Evolutionary conservation across 2,329 filamentous ascomycete species (phyloP).

Genomic region (Pseudogymnoascus sp.): DNA sequence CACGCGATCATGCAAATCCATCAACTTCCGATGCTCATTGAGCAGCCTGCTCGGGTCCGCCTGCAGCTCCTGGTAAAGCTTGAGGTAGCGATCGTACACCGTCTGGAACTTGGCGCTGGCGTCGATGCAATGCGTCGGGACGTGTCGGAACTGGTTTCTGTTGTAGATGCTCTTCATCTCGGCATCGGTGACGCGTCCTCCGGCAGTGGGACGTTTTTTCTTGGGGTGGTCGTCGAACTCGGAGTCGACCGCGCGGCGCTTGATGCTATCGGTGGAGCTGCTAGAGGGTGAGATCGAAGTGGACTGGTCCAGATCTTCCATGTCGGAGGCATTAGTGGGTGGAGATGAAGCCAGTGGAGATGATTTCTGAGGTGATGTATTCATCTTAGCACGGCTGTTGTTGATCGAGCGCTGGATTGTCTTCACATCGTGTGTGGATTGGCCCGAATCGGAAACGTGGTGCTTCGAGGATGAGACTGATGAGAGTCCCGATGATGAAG

Average conservation of each 20-base stretch:
- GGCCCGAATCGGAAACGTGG: conserved; percentile 40
- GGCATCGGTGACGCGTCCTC: not conserved
- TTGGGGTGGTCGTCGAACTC: conserved; percentile 3
- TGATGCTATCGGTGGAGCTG: not conserved
- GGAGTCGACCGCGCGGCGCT: not conserved
- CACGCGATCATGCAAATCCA: conserved; percentile 46
- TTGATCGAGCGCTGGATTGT: conserved; percentile 1
- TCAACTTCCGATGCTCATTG: conserved; percentile 28
- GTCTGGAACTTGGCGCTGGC: not conserved
- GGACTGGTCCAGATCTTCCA: conserved; percentile 35
- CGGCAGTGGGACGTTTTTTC: not conserved
- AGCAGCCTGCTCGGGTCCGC: not conserved
- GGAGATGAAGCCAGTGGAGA: conserved; percentile 58
- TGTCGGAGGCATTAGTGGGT: conserved; percentile 55
- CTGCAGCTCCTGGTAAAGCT: conserved; percentile 1
- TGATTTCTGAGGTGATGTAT: conserved; percentile 52
- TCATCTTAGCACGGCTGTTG: conserved; percentile 33
- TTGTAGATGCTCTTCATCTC: conserved; percentile 4
- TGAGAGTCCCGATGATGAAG: not conserved
- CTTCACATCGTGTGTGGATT: conserved; percentile 33
- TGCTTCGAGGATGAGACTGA: conserved; percentile 22
- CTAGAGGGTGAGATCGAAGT: conserved; percentile 18
- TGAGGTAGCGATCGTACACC: not conserved
- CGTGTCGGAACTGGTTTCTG: not conserved
- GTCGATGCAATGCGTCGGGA: not conserved